These are phyloP conservation scores for Lepidium africanum DNA, from an alignment of 345 rosid genomes.

Conservation along the genomic window DNA sequence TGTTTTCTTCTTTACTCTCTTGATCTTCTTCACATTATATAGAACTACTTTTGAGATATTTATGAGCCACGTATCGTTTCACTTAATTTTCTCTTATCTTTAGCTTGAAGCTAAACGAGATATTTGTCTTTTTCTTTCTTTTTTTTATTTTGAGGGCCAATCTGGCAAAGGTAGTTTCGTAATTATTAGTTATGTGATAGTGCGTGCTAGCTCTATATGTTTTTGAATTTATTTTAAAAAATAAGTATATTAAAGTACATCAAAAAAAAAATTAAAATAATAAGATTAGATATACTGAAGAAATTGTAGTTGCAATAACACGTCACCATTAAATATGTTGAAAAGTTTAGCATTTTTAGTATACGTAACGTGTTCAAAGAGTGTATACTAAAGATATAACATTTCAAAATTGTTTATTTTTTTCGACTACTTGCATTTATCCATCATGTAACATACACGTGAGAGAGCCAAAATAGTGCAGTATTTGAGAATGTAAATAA, in stretches of 20 bases:
- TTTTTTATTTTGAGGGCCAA: background rate
- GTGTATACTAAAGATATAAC: background rate
- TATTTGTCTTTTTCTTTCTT: background rate
- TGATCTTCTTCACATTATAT: conserved; percentile 7
- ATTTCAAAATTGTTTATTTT: too few species aligned
- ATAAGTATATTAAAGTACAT: too few species aligned
- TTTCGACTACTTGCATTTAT: too few species aligned
- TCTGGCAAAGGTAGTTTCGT: background rate
- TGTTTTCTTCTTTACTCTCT: conserved; percentile 6
- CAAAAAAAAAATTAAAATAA: too few species aligned
- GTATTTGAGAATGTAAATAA: too few species aligned
- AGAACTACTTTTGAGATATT: conserved; percentile 21
- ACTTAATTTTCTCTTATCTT: background rate
- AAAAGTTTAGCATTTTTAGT: background rate
- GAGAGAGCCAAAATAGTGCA: too few species aligned
- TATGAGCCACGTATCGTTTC: conserved; percentile 18
- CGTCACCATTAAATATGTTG: too few species aligned
- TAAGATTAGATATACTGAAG: too few species aligned
- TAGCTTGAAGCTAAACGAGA: background rate
- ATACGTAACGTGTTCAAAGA: conserved; percentile 2
- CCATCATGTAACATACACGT: too few species aligned
- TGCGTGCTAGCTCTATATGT: too few species aligned
- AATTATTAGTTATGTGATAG: background rate
- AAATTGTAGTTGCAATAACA: too few species aligned
- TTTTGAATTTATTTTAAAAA: too few species aligned